Evolutionary conservation across 2,329 filamentous ascomycete species (phyloP).

Genomic region (Trichoderma breve): DNA sequence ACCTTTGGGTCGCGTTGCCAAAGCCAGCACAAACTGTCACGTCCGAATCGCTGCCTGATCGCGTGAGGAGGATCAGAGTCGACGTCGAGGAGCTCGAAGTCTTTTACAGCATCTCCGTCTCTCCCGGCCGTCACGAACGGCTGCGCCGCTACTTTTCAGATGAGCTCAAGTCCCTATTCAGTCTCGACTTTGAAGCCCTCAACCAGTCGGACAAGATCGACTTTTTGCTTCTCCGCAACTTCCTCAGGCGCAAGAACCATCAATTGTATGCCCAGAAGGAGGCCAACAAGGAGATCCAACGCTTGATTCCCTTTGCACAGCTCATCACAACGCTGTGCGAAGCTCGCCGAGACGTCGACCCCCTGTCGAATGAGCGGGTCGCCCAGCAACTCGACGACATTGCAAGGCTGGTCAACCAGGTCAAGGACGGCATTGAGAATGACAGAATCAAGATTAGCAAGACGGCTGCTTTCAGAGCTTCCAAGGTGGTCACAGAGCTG

Average conservation of each 20-base stretch:
- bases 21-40: conserved; percentile 5
- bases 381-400: conserved; percentile 43
- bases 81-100: conserved; percentile 47
- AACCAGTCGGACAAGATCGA: conserved; percentile 48
- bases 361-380: conserved; percentile 42
- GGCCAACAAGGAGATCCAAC: conserved; percentile 37
- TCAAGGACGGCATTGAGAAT: conserved; percentile 35
- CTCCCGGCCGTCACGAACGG: conserved; percentile 38
- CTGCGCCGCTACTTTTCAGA: conserved; percentile 42
- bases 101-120: conserved; percentile 51
- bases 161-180: conserved; percentile 37
- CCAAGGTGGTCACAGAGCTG: conserved; percentile 42
- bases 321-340: conserved; percentile 47
- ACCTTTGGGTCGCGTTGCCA: conserved; percentile 24
- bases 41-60: conserved; percentile 39
- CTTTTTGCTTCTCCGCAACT: conserved; percentile 50
- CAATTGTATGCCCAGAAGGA: conserved; percentile 41
- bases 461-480: conserved; percentile 47
- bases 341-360: conserved; percentile 44
- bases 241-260: conserved; percentile 37
- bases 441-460: conserved; percentile 38
- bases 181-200: conserved; percentile 30
- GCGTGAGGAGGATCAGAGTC: conserved; percentile 42
- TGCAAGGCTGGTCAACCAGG: conserved; percentile 32
- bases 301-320: conserved; percentile 45